phyloP scores from a whole-genome alignment of 2,329 filamentous ascomycete species.

The Aspergillus felis region DNA sequence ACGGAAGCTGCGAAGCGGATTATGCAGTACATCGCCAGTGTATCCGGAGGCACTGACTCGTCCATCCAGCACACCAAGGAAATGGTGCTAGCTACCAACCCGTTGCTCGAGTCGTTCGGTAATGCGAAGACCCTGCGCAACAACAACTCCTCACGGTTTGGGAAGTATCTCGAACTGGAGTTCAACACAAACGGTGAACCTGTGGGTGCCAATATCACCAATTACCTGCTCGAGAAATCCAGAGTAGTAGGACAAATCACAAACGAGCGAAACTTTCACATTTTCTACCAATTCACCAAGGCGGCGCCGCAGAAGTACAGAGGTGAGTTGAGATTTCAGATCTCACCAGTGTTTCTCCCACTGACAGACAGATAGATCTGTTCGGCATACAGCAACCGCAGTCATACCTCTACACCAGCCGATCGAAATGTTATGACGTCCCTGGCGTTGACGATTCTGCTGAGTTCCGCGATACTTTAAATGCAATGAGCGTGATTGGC shows the following conservation, averaged over 20 bases:
- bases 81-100: constrained; percentile 98
- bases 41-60: constrained; percentile 77
- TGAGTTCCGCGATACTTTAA: constrained; percentile 83
- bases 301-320: constrained; percentile 83
- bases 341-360: constrained; percentile 1
- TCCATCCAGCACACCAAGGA: constrained; percentile 97
- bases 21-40: constrained; percentile 99
- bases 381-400: constrained; percentile 90
- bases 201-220: constrained; percentile 94
- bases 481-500: constrained; percentile 94
- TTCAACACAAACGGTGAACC: constrained; percentile 91
- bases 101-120: constrained; percentile 92
- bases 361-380: constrained; percentile 49
- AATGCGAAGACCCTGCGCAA: constrained; percentile 97
- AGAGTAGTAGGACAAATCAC: constrained; percentile 91
- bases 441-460: constrained; percentile 87
- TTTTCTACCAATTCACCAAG: constrained; percentile 99
- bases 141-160: constrained; percentile 98
- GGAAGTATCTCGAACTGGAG: constrained; percentile 96
- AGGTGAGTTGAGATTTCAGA: constrained; percentile 34
- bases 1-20: constrained; percentile 97
- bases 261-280: constrained; percentile 98
- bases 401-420: constrained; percentile 89
- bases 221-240: constrained; percentile 93
- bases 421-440: constrained; percentile 91